Conservation (phyloP, 495 filamentous ascomycete genomes). For the Annulohypoxylon nitens region DNA sequence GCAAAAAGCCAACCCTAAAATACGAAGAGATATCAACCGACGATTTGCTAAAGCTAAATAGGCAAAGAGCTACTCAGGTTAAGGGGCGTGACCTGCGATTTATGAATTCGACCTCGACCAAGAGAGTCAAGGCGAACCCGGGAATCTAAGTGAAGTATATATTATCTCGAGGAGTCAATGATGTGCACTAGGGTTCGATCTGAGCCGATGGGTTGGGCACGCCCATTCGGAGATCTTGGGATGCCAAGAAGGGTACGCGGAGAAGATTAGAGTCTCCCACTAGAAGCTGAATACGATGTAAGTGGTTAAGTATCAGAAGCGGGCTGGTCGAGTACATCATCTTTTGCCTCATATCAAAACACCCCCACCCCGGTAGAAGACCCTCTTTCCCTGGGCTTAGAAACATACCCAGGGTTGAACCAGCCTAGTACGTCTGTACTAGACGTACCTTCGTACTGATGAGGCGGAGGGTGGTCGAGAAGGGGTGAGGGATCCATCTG, state of each 20-base stretch:
- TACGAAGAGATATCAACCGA: conserved; percentile 19
- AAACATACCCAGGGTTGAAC: conserved; percentile 42
- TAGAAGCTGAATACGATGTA: conserved; percentile 46
- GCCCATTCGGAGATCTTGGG: conserved; percentile 43
- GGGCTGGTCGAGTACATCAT: conserved; percentile 47
- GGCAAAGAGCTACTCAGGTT: background rate
- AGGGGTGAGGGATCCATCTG: conserved; percentile 29
- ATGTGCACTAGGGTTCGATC: conserved; percentile 47
- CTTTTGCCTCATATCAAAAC: conserved; percentile 44
- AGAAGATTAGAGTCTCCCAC: conserved; percentile 34
- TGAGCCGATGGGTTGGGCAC: conserved; percentile 46
- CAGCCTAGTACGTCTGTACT: conserved; percentile 11
- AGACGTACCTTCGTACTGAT: conserved; percentile 14
- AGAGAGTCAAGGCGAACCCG: background rate
- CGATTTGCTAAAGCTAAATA: conserved; percentile 18
- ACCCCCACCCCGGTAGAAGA: conserved; percentile 39
- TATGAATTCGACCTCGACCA: conserved; percentile 14
- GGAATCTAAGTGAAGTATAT: conserved; percentile 44
- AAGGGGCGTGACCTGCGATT: conserved; percentile 19
- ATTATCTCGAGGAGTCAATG: conserved; percentile 39
- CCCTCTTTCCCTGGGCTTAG: conserved; percentile 35
- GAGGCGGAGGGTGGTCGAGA: conserved; percentile 37
- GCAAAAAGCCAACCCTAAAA: conserved; percentile 39
- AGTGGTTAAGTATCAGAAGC: conserved; percentile 46
- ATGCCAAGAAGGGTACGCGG: conserved; percentile 44